These are phyloP conservation scores for Funneliformis geosporum DNA, from an alignment of 192 early-diverging fungal genomes.

Conservation along the genomic window DNA sequence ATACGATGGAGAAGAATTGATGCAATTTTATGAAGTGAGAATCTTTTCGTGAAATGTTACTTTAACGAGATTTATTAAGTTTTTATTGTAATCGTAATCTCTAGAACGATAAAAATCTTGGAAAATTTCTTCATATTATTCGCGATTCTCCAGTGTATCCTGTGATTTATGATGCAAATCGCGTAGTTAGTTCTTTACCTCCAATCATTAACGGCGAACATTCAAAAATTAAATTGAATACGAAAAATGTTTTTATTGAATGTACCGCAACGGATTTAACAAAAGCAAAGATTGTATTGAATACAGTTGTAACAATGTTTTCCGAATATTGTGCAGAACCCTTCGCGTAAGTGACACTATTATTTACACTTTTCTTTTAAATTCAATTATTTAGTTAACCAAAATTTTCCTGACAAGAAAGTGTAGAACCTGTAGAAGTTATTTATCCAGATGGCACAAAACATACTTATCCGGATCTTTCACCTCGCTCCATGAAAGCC, in stretches of 20 bases:
- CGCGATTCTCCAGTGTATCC: slow-evolving; percentile 88
- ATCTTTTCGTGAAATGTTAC: no score
- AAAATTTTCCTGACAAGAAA: slow-evolving; percentile 35
- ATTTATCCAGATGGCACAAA: slow-evolving; percentile 77
- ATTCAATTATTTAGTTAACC: slow-evolving; percentile 5
- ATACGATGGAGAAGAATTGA: slow-evolving; percentile 87
- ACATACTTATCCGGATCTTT: slow-evolving; percentile 73
- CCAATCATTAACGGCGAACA: slow-evolving; percentile 99
- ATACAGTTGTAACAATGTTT: slow-evolving; percentile 95
- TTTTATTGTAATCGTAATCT: slow-evolving; percentile 20
- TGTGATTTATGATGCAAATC: slow-evolving; percentile 83
- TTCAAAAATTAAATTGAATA: slow-evolving; percentile 93
- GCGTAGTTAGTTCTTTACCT: slow-evolving; percentile 88
- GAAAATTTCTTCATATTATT: slow-evolving; percentile 93
- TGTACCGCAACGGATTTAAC: slow-evolving; percentile 95
- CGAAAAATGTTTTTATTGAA: slow-evolving; percentile 98
- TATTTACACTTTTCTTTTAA: slow-evolving; percentile 16
- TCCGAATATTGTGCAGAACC: slow-evolving; percentile 88
- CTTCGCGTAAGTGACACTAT: slow-evolving; percentile 72
- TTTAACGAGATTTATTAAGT: slow-evolving; percentile 15
- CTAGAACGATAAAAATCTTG: slow-evolving; percentile 76
- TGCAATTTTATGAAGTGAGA: slow-evolving; percentile 81
- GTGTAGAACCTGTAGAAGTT: slow-evolving; percentile 91
- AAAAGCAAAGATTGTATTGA: slow-evolving; percentile 92
- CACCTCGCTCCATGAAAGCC: slow-evolving; percentile 67